phyloP scores from a whole-genome alignment of 495 filamentous ascomycete genomes.

The Aspergillus ostianus region DNA sequence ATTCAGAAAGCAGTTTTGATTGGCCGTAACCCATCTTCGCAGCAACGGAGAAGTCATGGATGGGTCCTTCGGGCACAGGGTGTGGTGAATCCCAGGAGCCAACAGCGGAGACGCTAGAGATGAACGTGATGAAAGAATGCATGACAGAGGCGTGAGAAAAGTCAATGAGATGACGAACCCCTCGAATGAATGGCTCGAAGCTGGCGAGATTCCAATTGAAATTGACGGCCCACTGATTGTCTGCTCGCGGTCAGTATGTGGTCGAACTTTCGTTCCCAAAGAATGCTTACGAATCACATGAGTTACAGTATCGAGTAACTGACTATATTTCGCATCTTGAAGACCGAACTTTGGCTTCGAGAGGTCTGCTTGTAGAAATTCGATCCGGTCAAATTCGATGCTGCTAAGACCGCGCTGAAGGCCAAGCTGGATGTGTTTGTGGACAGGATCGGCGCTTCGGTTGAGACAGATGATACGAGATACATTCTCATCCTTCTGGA shows the following conservation, averaged over 20 bases:
- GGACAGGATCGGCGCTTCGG: background rate
- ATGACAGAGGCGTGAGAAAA: conserved; percentile 43
- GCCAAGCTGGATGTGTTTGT: background rate
- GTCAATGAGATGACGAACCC: conserved; percentile 49
- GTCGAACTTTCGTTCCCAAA: background rate
- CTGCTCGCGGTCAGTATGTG: background rate
- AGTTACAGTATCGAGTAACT: background rate
- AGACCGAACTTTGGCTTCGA: background rate
- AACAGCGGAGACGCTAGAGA: conserved; percentile 49
- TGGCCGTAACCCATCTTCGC: conserved; percentile 48
- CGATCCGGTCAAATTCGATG: background rate
- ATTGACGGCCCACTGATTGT: conserved; percentile 5
- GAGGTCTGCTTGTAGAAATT: conserved; percentile 5
- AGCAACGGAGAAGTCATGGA: conserved; percentile 41
- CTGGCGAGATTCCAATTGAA: background rate
- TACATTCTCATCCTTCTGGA: background rate
- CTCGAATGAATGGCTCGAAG: conserved; percentile 45
- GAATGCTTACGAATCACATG: background rate
- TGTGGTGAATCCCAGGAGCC: conserved; percentile 32
- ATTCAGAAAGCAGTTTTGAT: conserved; percentile 40
- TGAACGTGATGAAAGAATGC: conserved; percentile 48
- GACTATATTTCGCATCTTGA: background rate
- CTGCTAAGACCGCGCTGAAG: conserved; percentile 1
- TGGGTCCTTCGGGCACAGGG: conserved; percentile 43
- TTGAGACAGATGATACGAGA: conserved; percentile 1